Evolutionary conservation across 2,329 filamentous ascomycete species (phyloP).

Genomic region (Ceratocystis alfenasii): DNA sequence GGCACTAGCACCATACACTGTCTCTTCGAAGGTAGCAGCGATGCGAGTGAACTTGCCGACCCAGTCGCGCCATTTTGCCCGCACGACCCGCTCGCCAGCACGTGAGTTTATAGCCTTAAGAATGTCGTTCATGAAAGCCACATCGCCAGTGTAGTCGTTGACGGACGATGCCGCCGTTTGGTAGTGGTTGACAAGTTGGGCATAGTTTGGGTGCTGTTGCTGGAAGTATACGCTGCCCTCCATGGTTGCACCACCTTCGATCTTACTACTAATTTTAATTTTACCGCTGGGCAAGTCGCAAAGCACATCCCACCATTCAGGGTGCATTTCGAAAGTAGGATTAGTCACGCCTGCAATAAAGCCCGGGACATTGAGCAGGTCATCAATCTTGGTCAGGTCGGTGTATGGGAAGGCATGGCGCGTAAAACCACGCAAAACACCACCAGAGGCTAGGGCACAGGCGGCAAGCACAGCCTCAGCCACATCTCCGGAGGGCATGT

Average conservation of each 20-base stretch:
- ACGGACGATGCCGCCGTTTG: slow-evolving; percentile 34
- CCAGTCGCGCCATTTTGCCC: slow-evolving; percentile 89
- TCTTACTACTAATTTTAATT: slow-evolving; percentile 85
- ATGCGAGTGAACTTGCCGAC: slow-evolving; percentile 89
- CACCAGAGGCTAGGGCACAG: slow-evolving; percentile 84
- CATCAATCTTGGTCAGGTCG: slow-evolving; percentile 93
- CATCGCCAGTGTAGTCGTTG: slow-evolving; percentile 70
- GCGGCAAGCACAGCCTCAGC: slow-evolving; percentile 97
- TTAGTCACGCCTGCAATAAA: slow-evolving; percentile 98
- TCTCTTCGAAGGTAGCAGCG: slow-evolving; percentile 87
- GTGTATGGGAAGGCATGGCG: slow-evolving; percentile 96
- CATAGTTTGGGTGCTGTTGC: slow-evolving; percentile 55
- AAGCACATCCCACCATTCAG: slow-evolving; percentile 95
- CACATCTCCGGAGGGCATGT: slow-evolving; percentile 87
- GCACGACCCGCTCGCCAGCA: slow-evolving; percentile 78
- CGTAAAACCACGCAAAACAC: slow-evolving; percentile 85
- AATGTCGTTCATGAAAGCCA: slow-evolving; percentile 78
- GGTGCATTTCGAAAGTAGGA: slow-evolving; percentile 85
- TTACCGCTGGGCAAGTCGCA: slow-evolving; percentile 86
- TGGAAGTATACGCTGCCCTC: slow-evolving; percentile 84
- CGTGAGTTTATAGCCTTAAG: slow-evolving; percentile 71
- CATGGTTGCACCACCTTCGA: slow-evolving; percentile 67
- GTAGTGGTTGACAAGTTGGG: slow-evolving; percentile 33
- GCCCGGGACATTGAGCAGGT: slow-evolving; percentile 85
- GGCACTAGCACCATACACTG: slow-evolving; percentile 83